phyloP scores from a whole-genome alignment of 2,329 filamentous ascomycete genomes.

The Alternaria ventricosa region DNA sequence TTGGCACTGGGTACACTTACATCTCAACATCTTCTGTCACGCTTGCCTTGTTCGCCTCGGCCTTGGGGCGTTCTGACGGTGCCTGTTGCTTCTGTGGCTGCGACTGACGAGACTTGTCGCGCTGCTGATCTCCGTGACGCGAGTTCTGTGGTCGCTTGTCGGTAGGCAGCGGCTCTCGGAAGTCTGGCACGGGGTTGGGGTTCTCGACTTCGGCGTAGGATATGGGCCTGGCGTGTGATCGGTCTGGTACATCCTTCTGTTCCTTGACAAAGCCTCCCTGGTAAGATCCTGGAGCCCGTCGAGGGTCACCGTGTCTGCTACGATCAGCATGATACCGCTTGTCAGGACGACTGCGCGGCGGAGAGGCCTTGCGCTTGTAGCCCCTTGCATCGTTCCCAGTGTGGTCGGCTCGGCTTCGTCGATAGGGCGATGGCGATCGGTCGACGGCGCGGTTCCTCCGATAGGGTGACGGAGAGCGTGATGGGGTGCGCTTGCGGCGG shows the following conservation, averaged over 20 bases:
- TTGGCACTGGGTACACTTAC: slow-evolving; percentile 11
- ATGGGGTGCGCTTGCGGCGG: slow-evolving; percentile 30
- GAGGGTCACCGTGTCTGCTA: slow-evolving; percentile 59
- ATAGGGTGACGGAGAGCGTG: slow-evolving; percentile 39
- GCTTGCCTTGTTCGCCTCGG: slow-evolving; percentile 3
- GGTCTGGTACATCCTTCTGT: slow-evolving; percentile 13
- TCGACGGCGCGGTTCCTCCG: slow-evolving; percentile 28
- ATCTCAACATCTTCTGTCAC: slow-evolving; percentile 24
- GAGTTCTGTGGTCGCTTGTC: slow-evolving; percentile 7
- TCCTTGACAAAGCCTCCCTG: slow-evolving; percentile 15
- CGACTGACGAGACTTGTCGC: slow-evolving; percentile 4
- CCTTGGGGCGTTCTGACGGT: slow-evolving; percentile 2
- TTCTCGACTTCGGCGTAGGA: slow-evolving; percentile 48
- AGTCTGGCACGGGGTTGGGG: slow-evolving; percentile 49
- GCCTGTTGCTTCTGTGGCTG: slow-evolving; percentile 12
- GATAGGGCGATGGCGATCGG: slow-evolving; percentile 40
- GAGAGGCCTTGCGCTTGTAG: slow-evolving; percentile 52
- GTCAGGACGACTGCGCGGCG: slow-evolving; percentile 48
- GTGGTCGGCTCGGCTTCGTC: slow-evolving; percentile 30
- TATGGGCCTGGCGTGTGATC: slow-evolving; percentile 29
- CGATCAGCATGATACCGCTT: slow-evolving; percentile 62
- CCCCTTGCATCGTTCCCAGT: slow-evolving; percentile 41
- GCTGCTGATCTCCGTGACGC: slow-evolving; percentile 4
- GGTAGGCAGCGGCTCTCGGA: slow-evolving; percentile 22
- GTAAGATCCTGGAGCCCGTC: slow-evolving; percentile 58